Evolutionary conservation across 257 asterid species (phyloP).

Genomic region (Scutellaria barbata): DNA sequence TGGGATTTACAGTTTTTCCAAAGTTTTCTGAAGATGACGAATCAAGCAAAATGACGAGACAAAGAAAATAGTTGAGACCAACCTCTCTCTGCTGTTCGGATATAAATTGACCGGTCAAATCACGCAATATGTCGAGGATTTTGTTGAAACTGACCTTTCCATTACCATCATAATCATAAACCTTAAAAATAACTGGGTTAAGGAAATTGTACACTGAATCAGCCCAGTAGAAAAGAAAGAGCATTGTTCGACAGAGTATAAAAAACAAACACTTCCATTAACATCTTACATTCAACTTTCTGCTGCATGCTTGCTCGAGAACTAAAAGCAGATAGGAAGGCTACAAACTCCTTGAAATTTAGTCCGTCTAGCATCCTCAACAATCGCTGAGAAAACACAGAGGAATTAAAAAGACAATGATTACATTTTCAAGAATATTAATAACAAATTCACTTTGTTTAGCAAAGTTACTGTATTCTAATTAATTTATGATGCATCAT

Average conservation of each 20-base stretch:
- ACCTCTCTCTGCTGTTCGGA: conserved; percentile 87
- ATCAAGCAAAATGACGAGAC: background rate
- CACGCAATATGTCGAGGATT: conserved; percentile 76
- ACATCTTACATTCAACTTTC: conserved; percentile 80
- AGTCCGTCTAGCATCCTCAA: conserved; percentile 92
- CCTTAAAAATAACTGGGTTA: conserved; percentile 73
- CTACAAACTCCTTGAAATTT: conserved; percentile 94
- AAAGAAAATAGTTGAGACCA: background rate
- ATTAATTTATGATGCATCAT: background rate
- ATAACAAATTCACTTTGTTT: background rate
- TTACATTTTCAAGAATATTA: background rate
- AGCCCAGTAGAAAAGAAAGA: conserved; percentile 15
- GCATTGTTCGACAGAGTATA: conserved; percentile 1
- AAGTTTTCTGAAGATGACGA: background rate
- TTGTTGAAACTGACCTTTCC: conserved; percentile 75
- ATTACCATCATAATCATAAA: conserved; percentile 76
- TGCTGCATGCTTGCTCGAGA: conserved; percentile 82
- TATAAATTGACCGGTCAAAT: conserved; percentile 78
- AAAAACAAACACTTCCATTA: conserved; percentile 5
- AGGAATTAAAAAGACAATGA: background rate
- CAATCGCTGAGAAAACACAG: conserved; percentile 60
- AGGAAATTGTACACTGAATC: conserved; percentile 28
- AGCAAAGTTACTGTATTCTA: conserved; percentile 6
- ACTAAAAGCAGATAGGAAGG: conserved; percentile 93
- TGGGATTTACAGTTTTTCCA: background rate